Conservation (phyloP, 1,139 yeast species). For the Candida sanyaensis region DNA sequence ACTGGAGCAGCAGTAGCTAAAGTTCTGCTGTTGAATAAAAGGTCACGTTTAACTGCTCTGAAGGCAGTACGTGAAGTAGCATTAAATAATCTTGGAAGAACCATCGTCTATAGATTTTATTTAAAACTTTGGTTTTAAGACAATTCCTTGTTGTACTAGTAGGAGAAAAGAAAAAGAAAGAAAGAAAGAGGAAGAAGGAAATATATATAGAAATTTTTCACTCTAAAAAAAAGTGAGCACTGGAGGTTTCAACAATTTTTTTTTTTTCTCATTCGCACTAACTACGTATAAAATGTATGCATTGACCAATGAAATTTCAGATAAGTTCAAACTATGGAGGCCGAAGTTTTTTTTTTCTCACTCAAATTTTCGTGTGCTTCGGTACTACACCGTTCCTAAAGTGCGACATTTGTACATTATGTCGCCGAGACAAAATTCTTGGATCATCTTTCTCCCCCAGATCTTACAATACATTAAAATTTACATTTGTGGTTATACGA, state of each 20-base stretch:
- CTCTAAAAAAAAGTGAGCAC: slow-evolving; percentile 3
- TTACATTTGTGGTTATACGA: no score
- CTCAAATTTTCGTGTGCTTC: not conserved
- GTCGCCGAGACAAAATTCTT: no score
- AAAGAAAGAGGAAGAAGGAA: slow-evolving; percentile 14
- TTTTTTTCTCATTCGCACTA: slow-evolving; percentile 3
- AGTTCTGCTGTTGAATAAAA: slow-evolving; percentile 68
- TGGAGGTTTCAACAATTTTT: slow-evolving; percentile 5
- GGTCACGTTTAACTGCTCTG: slow-evolving; percentile 85
- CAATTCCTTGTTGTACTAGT: slow-evolving; percentile 12
- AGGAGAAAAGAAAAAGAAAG: slow-evolving; percentile 15
- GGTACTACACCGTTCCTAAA: no score
- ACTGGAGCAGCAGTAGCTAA: slow-evolving; percentile 86
- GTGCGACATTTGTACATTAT: no score
- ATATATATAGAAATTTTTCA: slow-evolving; percentile 8
- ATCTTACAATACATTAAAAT: no score
- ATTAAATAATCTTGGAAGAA: slow-evolving; percentile 90
- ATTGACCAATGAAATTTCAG: slow-evolving; percentile 4
- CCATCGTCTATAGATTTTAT: slow-evolving; percentile 39
- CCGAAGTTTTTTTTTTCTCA: not conserved
- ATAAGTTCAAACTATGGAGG: slow-evolving; percentile 1
- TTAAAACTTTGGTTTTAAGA: slow-evolving; percentile 21
- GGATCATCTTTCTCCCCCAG: no score
- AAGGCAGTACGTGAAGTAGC: slow-evolving; percentile 87
- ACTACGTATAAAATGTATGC: not conserved